Conservation (phyloP, 2,329 filamentous ascomycete species). For the Verticillium longisporum region DNA sequence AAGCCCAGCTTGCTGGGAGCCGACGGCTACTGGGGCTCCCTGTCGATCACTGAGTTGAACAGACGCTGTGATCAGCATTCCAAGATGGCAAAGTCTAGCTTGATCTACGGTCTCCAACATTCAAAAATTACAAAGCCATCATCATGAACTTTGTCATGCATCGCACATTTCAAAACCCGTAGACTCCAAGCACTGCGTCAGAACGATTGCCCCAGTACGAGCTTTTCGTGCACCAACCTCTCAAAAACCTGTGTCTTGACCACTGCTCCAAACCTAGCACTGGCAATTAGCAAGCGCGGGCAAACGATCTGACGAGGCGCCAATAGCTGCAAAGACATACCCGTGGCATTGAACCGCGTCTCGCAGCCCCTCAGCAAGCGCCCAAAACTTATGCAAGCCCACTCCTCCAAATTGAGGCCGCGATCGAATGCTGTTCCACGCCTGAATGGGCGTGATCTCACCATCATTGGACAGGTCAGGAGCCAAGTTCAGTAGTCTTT, state of each 20-base stretch:
- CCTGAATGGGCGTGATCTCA: constrained; percentile 31
- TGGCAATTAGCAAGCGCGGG: background rate
- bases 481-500: constrained; percentile 16
- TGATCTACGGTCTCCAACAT: background rate
- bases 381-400: constrained; percentile 17
- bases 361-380: constrained; percentile 18
- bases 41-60: background rate
- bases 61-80: too few relatives aligned
- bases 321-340: constrained; percentile 5
- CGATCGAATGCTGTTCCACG: constrained; percentile 25
- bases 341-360: constrained; percentile 28
- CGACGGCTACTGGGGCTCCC: too few relatives aligned
- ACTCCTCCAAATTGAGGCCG: constrained; percentile 23
- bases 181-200: background rate
- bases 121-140: background rate
- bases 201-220: background rate
- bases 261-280: constrained; percentile 5
- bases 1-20: too few relatives aligned
- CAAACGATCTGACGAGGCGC: too few relatives aligned
- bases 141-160: background rate
- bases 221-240: background rate
- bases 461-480: constrained; percentile 18
- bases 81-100: background rate
- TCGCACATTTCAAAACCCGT: background rate
- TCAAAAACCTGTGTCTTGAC: constrained; percentile 2